Base-by-base conservation (phyloP, 768 basidiomycete species). In the Tephrocybe sp. region DNA sequence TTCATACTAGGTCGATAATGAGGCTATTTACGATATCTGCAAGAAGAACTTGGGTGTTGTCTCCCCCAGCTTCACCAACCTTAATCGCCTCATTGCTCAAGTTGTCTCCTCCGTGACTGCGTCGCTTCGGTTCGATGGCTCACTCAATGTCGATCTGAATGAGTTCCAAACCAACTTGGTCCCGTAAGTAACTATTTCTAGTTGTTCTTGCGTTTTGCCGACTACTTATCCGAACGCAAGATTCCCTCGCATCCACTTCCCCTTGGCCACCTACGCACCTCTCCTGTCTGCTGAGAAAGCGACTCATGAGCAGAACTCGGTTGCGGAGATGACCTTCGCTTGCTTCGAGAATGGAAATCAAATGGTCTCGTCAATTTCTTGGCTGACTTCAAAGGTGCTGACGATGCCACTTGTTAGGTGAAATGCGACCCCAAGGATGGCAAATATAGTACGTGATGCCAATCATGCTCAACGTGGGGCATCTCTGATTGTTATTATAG, bases 151-250 rank as follows among this genome's bases (percentile, higher is more conserved):
- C 60, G 96, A 98, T 70, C 70, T 98, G 60, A 92, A 89, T 69
- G 96, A 98, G 73, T 98, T 98, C 82, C 96, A 98, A 77, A 98
- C 95, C 42, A 98, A 98, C 73, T 74, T 98, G 69, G 95, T 98
- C 45, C 95, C 96, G 86, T 95, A 65, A 75, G 91, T 80, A 32
- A 15, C 42, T 26, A 11, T 35, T 42, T 24, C 19, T 43, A 16
- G 39, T 28, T 41, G 44, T 45, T 24, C 39, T 40, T 35, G 43
- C 24, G 51, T 36, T 41, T 55, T 48, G 44, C 40, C 46, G 51
- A 51, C 44, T 47, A 36, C 30, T n/a, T 34, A 37, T 37, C 48
- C 40, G 47, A 38, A 51, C 28, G 52, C 11, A 56, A 93, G 91
- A 42, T 96, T 96, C 86, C 94, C 94, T 53, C 91, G 94, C 65